Evolutionary conservation across 768 basidiomycete species (phyloP), one percentile per base, ranked within the genome.

Genomic region (Obba rivulosa): DNA sequence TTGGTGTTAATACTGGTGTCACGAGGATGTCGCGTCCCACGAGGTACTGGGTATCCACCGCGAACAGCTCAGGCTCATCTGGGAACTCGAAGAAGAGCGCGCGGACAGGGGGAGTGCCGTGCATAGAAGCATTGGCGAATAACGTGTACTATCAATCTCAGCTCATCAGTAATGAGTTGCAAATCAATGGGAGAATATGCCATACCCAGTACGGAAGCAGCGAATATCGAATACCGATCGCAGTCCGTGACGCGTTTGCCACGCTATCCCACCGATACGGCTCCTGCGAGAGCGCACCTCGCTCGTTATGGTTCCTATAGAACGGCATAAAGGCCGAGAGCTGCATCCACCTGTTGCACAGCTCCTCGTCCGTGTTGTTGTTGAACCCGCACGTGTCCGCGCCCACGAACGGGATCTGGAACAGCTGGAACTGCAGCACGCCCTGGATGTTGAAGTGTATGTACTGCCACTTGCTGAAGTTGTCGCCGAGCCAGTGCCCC

Each of bases 311-410:
- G 61, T 90, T 91, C 43, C 88, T 72, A 62, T 80, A 89, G 71
- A 91, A 91, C 7, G 88, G 88, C 20, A 76, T 75, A 62, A 90
- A 91, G 3, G 87, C 88, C 10, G 83, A 73, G 16, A 91, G 74
- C 61, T 84, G 81, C 86, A 87, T 88, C 89, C 89, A 91, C 24
- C 89, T 77, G 54, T 83, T 83, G 64, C 86, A 86, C 16, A 91
- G 72, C 61, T 90, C 87, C 63, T 91, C 88, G 56, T 87, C 78
- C 8, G 82, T 80, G 62, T 89, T 87, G 9, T 68, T 77, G 51
- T 73, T 70, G 68, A 83, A 83, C 20, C 81, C 82, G 62, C 82
- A 84, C 10, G 83, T 80, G 58, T 92, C 88, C 3, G 87, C 83
- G 21, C 88, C 88, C 17, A 90, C 87, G 68, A 90, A 83, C 0